Evolutionary conservation across 371 early-diverging fungal genomes (phyloP).

Genomic region (Coemansia sp.): DNA sequence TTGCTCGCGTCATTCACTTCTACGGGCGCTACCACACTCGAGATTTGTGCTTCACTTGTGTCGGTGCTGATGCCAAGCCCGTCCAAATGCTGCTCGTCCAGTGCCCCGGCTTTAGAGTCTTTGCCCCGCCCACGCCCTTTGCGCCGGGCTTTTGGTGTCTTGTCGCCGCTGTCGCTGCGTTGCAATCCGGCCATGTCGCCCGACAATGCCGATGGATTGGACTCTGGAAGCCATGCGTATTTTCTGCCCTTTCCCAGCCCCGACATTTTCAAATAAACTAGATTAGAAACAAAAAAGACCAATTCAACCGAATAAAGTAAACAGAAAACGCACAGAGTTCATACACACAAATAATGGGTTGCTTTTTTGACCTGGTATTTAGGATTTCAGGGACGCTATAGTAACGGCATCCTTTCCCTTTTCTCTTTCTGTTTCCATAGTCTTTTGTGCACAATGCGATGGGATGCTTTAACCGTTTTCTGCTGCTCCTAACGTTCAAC

Average conservation of each 20-base stretch:
- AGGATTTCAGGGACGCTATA: not conserved
- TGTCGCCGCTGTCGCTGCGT: constrained; percentile 20
- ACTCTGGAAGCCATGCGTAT: constrained; percentile 50
- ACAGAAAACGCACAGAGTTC: too few relatives aligned
- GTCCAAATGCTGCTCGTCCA: not conserved
- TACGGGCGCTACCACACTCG: not conserved
- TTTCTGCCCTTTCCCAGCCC: constrained; percentile 46
- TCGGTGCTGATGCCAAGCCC: constrained; percentile 19
- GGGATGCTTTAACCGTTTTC: constrained; percentile 40
- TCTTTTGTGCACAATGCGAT: constrained; percentile 18
- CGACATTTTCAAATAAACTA: constrained; percentile 18
- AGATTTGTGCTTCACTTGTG: not conserved
- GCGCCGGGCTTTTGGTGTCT: not conserved
- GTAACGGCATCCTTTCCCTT: constrained; percentile 1
- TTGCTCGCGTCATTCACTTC: not conserved
- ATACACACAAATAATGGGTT: not conserved
- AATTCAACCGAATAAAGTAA: too few relatives aligned
- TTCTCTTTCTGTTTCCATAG: not conserved
- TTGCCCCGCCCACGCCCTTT: constrained; percentile 5
- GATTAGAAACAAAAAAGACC: too few relatives aligned
- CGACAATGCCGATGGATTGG: constrained; percentile 44
- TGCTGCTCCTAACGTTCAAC: constrained; percentile 43
- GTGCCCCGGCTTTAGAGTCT: constrained; percentile 2
- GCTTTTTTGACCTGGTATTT: not conserved
- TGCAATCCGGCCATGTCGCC: constrained; percentile 20